These are phyloP conservation scores for Fragaria vesca DNA, from an alignment of 306 rosid genomes.

Conservation along the genomic window DNA sequence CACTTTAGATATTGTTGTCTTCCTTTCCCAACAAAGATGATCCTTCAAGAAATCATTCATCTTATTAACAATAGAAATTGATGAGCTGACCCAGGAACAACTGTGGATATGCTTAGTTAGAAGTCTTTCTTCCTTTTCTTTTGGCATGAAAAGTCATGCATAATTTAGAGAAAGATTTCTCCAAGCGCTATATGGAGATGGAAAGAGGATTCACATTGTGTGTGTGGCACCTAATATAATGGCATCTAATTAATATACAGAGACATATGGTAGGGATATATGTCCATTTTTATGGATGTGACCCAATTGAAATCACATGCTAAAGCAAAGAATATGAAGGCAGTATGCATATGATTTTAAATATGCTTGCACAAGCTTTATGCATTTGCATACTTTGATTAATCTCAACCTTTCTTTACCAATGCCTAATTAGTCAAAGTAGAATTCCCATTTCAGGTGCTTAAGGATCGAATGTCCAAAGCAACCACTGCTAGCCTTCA, in stretches of 20 bases:
- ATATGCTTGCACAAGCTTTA: neutral
- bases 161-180: constrained; percentile 1
- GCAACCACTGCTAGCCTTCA: constrained; percentile 1
- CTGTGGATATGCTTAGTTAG: neutral
- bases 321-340: constrained; percentile 9
- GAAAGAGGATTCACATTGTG: neutral
- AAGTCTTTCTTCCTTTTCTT: constrained; percentile 7
- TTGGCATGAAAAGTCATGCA: neutral
- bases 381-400: neutral
- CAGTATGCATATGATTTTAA: neutral
- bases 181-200: constrained; percentile 8
- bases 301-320: neutral
- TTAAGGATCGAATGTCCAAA: constrained; percentile 4
- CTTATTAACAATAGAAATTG: neutral
- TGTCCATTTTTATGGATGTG: neutral
- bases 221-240: neutral
- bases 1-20: neutral
- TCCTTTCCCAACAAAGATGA: neutral
- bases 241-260: constrained; percentile 3
- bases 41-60: neutral
- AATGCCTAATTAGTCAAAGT: neutral
- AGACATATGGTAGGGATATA: neutral
- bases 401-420: constrained; percentile 2
- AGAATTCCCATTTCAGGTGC: constrained; percentile 4
- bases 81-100: neutral